Evolutionary conservation across 352 stramenopile species (phyloP).

Genomic region (Phytophthora cryptogea): DNA sequence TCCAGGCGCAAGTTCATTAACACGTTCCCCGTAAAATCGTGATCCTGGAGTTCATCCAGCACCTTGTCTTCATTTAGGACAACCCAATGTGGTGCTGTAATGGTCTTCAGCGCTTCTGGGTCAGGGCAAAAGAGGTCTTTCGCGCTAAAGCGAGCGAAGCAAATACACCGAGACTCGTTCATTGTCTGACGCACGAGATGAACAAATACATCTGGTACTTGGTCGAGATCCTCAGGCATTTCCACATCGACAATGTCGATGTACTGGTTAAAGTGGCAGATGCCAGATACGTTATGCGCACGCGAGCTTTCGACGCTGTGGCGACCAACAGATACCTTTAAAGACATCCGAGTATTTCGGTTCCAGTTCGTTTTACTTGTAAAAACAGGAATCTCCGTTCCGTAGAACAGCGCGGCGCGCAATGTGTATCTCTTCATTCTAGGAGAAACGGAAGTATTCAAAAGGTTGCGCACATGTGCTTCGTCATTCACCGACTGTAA

Average conservation of each 20-base stretch:
- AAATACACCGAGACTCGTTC: conserved; percentile 70
- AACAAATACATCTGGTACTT: conserved; percentile 82
- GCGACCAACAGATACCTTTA: conserved; percentile 69
- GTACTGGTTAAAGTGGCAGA: conserved; percentile 85
- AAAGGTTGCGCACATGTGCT: conserved; percentile 68
- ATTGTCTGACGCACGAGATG: conserved; percentile 67
- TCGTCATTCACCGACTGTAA: conserved; percentile 71
- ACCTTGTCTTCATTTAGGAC: conserved; percentile 77
- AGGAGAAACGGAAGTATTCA: conserved; percentile 41
- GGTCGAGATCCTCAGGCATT: conserved; percentile 69
- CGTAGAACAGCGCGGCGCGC: conserved; percentile 69
- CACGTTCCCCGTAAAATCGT: conserved; percentile 85
- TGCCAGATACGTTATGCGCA: conserved; percentile 66
- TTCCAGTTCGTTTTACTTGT: conserved; percentile 70
- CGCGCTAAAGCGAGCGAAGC: conserved; percentile 78
- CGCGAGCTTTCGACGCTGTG: conserved; percentile 59
- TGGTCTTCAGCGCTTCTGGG: conserved; percentile 32
- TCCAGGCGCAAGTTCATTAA: conserved; percentile 78
- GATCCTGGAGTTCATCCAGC: conserved; percentile 77
- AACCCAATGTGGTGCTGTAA: conserved; percentile 69
- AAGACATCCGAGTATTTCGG: conserved; percentile 74
- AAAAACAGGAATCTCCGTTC: conserved; percentile 82
- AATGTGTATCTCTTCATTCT: conserved; percentile 63
- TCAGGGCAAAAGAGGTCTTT: conserved; percentile 66
- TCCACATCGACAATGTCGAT: conserved; percentile 58